phyloP scores from a whole-genome alignment of 768 basidiomycete genomes.

The Daedalea quercina region DNA sequence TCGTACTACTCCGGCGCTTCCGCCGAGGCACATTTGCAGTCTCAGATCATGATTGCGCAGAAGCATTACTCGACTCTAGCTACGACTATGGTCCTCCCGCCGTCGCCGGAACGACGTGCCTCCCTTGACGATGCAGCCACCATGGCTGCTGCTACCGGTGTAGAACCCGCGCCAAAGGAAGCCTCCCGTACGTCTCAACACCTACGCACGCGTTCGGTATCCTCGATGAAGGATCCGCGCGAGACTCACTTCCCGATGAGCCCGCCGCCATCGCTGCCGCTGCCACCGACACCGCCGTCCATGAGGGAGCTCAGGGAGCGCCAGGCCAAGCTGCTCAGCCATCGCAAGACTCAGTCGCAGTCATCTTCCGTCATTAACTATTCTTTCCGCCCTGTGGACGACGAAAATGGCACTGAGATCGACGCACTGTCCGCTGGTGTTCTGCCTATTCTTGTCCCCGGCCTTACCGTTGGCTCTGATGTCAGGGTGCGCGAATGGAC shows the following conservation, averaged over 20 bases:
- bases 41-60: conserved; percentile 65
- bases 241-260: conserved; percentile 22
- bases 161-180: conserved; percentile 9
- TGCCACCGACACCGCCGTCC: conserved; percentile 71
- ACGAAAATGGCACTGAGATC: conserved; percentile 51
- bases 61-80: conserved; percentile 68
- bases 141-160: conserved; percentile 24
- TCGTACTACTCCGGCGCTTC: conserved; percentile 47
- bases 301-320: conserved; percentile 47
- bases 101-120: conserved; percentile 35
- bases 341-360: conserved; percentile 49
- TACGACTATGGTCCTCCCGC: conserved; percentile 51
- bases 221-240: conserved; percentile 34
- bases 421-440: conserved; percentile 66
- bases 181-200: conserved; percentile 27
- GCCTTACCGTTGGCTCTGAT: conserved; percentile 49
- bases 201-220: conserved; percentile 54
- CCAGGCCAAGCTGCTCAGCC: conserved; percentile 45
- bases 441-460: conserved; percentile 61
- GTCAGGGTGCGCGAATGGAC: conserved; percentile 41
- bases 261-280: conserved; percentile 61
- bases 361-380: conserved; percentile 53
- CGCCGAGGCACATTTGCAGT: conserved; percentile 43
- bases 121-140: conserved; percentile 26
- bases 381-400: conserved; percentile 50